phyloP scores from a whole-genome alignment of 192 early-diverging fungal genomes.

The Chytriomyces sp. region DNA sequence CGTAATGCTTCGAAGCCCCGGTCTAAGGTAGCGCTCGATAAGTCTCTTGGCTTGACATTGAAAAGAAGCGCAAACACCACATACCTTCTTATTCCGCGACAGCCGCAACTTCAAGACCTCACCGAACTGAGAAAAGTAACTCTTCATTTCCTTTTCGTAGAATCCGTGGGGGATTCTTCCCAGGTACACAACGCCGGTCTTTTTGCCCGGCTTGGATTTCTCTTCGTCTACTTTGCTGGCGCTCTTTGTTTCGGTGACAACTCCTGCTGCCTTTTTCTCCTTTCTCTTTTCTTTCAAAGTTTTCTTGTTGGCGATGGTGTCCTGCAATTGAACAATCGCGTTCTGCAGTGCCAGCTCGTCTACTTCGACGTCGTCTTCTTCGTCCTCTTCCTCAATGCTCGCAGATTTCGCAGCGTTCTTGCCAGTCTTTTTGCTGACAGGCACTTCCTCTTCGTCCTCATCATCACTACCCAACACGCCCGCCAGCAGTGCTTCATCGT shows the following conservation, averaged over 20 bases:
- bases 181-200: slow-evolving; percentile 82
- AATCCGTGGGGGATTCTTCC: slow-evolving; percentile 95
- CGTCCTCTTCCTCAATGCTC: slow-evolving; percentile 4
- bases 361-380: slow-evolving; percentile 13
- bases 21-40: slow-evolving; percentile 54
- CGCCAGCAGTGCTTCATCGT: slow-evolving; percentile 16
- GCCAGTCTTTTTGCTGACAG: background rate
- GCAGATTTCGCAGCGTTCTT: background rate
- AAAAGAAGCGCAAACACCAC: background rate
- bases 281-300: slow-evolving; percentile 25
- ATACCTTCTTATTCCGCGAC: slow-evolving; percentile 80
- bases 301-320: background rate
- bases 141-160: slow-evolving; percentile 89
- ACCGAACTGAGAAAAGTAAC: slow-evolving; percentile 95
- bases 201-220: slow-evolving; percentile 5
- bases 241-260: background rate
- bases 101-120: slow-evolving; percentile 77
- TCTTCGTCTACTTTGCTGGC: background rate
- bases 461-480: slow-evolving; percentile 23
- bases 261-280: background rate
- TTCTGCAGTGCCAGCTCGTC: slow-evolving; percentile 29
- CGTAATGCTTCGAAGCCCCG: slow-evolving; percentile 91
- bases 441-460: slow-evolving; percentile 26
- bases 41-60: background rate
- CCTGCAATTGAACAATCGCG: slow-evolving; percentile 22